A percentile compares a stretch with the other conserved stretches of the same genome.
phyloP scores from a whole-genome alignment of 129 eudicot genomes.

The Saussurea involucrata region DNA sequence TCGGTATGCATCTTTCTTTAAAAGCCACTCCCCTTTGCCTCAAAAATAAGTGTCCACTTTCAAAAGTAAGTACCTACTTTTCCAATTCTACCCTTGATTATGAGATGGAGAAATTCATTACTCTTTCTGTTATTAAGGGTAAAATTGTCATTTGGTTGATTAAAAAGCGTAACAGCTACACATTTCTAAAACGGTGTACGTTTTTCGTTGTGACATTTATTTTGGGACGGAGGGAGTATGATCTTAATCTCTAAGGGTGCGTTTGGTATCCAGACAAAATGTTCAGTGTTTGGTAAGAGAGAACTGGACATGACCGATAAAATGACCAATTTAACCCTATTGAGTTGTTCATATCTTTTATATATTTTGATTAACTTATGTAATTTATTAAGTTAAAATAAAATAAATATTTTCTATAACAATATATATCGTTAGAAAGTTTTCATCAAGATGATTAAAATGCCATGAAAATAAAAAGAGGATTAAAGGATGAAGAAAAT shows the following conservation, averaged over 20 bases:
- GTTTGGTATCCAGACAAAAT: too few relatives aligned
- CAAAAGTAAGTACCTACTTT: neutral
- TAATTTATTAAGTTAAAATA: too few relatives aligned
- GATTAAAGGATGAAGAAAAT: too few relatives aligned
- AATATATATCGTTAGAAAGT: too few relatives aligned
- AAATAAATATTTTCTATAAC: too few relatives aligned
- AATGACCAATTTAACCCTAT: too few relatives aligned
- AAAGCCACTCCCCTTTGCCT: neutral
- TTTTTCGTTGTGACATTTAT: neutral
- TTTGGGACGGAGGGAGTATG: neutral
- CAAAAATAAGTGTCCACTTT: neutral
- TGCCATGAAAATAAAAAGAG: too few relatives aligned
- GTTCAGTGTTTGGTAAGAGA: too few relatives aligned
- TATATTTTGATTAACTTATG: too few relatives aligned
- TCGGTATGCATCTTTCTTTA: conserved; percentile 52
- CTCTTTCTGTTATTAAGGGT: neutral
- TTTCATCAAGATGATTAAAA: too few relatives aligned
- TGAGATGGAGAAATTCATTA: neutral
- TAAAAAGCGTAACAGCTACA: neutral
- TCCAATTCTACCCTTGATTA: neutral
- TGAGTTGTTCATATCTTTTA: too few relatives aligned
- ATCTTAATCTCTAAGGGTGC: neutral
- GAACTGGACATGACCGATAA: too few relatives aligned
- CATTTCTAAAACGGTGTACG: neutral
- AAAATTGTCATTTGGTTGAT: neutral